Evolutionary conservation across 345 rosid species (phyloP), one percentile per base, ranked within the genome.

Genomic region (Mercurialis annua): DNA sequence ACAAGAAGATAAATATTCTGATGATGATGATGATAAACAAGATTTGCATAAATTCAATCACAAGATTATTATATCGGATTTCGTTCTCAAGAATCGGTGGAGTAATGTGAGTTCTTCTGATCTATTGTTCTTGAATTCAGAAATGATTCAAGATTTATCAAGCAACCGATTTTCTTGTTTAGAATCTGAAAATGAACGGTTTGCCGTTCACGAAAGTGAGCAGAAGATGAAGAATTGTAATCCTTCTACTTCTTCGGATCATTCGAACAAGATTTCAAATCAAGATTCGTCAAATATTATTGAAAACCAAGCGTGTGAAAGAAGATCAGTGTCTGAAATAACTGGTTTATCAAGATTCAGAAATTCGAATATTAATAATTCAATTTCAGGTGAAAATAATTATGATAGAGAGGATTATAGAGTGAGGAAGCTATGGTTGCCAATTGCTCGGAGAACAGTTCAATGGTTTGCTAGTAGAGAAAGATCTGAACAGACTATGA

Each of bases 61-160:
- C 70, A 83, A 75, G 78, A 85, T 93, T 61, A 36, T 90, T n/a
- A 72, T 85, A 30, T 86, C 98, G 0, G 96, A 89, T 67, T 77
- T 84, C n/a, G 83, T 83, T 27, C 73, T 89, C 67, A 82, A 90
- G 82, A 84, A 81, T 47, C 68, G 98, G 24, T 93, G 98, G 98
- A 93, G 98, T 77, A 85, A 73, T 58, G 94, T 88, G 59, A 90
- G 87, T 67, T 85, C 91, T 2, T 90, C 98, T 4, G 97, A 90
- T 68, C 60, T 90, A 47, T 82, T 90, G 90, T 80, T 78, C 74
- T 59, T 93, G 81, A 87, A 84, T 16, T 83, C 90, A 0, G 96
- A 93, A 67, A 77, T 93, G 92, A 83, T 90, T 18, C 77, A 75
- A 15, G 77, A 78, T 9, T 38, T 73, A 47, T 82, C 97, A 3